Conservation (phyloP, 1,139 yeast genomes). For the Geotrichum europaeum region DNA sequence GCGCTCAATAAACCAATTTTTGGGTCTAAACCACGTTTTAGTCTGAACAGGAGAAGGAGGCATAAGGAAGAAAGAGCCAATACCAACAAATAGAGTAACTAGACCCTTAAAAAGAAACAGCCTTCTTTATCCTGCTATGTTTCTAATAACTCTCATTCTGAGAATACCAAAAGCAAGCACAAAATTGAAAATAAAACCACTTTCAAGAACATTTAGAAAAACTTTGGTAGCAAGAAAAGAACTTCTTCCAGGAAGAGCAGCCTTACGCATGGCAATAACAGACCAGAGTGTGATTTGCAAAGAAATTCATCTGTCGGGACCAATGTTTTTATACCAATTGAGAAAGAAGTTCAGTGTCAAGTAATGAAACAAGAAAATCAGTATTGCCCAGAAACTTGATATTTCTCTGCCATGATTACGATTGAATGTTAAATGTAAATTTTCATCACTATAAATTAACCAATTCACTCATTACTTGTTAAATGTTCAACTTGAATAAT, state of each 20-base stretch:
- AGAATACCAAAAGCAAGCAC: slow-evolving; percentile 44
- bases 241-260: slow-evolving; percentile 36
- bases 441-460: too few relatives aligned
- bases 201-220: slow-evolving; percentile 45
- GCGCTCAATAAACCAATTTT: slow-evolving; percentile 55
- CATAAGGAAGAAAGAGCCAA: slow-evolving; percentile 46
- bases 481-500: too few relatives aligned
- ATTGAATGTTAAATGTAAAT: too few relatives aligned
- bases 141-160: slow-evolving; percentile 37
- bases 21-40: slow-evolving; percentile 40
- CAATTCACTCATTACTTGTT: too few relatives aligned
- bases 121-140: slow-evolving; percentile 51
- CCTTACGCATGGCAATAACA: slow-evolving; percentile 44
- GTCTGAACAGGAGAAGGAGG: slow-evolving; percentile 53
- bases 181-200: slow-evolving; percentile 47
- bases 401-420: too few relatives aligned
- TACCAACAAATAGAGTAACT: slow-evolving; percentile 46
- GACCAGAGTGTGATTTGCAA: slow-evolving; percentile 48
- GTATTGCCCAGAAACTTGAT: too few relatives aligned
- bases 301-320: slow-evolving; percentile 53
- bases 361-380: too few relatives aligned
- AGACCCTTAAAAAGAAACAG: slow-evolving; percentile 52
- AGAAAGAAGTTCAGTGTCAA: slow-evolving; percentile 53
- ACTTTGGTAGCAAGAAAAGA: slow-evolving; percentile 42
- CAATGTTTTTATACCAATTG: slow-evolving; percentile 47